These are phyloP conservation scores for Lyophyllum semitale DNA, from an alignment of 768 basidiomycete genomes.

Conservation along the genomic window DNA sequence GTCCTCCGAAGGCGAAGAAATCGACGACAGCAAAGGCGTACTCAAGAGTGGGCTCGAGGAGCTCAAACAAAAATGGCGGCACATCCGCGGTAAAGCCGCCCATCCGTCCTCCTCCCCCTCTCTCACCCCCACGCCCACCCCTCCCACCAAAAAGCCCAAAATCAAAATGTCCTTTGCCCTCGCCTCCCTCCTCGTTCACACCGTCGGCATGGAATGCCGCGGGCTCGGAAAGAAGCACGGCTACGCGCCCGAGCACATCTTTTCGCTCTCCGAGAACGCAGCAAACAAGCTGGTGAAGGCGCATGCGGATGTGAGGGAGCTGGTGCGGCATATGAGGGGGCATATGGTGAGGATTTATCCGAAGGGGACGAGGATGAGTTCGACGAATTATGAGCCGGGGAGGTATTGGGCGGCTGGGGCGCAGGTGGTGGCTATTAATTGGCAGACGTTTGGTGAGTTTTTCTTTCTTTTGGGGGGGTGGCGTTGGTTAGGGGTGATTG, in stretches of 20 bases:
- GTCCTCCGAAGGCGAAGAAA: constrained; percentile 16
- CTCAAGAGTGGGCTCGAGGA: constrained; percentile 20
- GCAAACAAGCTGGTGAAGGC: constrained; percentile 76
- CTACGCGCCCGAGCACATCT: constrained; percentile 87
- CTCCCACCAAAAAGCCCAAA: constrained; percentile 35
- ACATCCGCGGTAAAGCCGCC: constrained; percentile 19
- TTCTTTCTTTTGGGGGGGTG: not conserved
- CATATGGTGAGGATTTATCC: constrained; percentile 90
- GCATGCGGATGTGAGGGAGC: constrained; percentile 51
- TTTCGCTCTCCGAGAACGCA: constrained; percentile 89
- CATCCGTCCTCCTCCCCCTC: not conserved
- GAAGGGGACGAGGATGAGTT: constrained; percentile 73
- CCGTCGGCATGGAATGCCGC: constrained; percentile 88
- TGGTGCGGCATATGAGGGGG: constrained; percentile 83
- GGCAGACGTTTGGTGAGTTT: no score
- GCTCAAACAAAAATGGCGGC: constrained; percentile 26
- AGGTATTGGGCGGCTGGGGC: constrained; percentile 92
- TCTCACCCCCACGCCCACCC: not conserved
- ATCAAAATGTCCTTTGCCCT: constrained; percentile 85
- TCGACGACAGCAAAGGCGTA: constrained; percentile 22
- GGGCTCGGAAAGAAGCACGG: constrained; percentile 85
- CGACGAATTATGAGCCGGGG: constrained; percentile 88
- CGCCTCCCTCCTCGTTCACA: constrained; percentile 86
- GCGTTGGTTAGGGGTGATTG: not conserved
- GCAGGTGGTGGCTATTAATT: no score